Evolutionary conservation across 1,284 basidiomycete species (phyloP), one percentile per base, ranked within the genome.

Genomic region (Xanthoconium separans): DNA sequence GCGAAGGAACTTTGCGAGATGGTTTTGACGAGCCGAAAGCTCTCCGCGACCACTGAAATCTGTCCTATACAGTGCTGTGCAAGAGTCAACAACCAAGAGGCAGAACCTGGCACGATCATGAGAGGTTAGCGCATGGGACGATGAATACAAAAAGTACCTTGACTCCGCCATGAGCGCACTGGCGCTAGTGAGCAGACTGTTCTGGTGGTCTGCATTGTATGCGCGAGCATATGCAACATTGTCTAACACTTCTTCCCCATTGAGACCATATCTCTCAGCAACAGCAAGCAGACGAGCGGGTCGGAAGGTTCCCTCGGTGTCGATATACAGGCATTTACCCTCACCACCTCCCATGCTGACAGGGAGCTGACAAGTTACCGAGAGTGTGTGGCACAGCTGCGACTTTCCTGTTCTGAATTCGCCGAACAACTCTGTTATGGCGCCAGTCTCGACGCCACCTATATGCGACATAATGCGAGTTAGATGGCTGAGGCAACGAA

Each of bases 381-480:
- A 95, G 36, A 99, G 83, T 0, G 96, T 98, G 69, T 99, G 97
- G 71, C 97, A 99, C 49, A 99, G 82, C 69, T 99, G 97, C 36
- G 94, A 97, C 75, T 99, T 99, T 54, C 97, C 97, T 10, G 97
- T 99, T 62, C 97, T 81, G 75, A 98, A 99, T 75, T 99, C 97
- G 63, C 97, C 97, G 75, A 98, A 99, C 24, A 99, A 77, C 73
- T 99, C 97, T 0, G 97, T 99, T 70, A 99, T 98, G 1, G 95
- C 91, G 39, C 97, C 97, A 12, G 97, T 99, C 77, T 99, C 97
- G 64, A 99, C 93, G 9, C 97, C 97, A 53, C 92, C 91, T 93
- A 58, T 37, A n/a, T n/a, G n/a, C n/a, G n/a, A n/a, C n/a, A n/a
- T n/a, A n/a, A 54, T 50, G 58, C 51, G 27, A 41, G 56, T 59